Conservation (phyloP, 805 yeast genomes). For the Pichia manshurica region DNA sequence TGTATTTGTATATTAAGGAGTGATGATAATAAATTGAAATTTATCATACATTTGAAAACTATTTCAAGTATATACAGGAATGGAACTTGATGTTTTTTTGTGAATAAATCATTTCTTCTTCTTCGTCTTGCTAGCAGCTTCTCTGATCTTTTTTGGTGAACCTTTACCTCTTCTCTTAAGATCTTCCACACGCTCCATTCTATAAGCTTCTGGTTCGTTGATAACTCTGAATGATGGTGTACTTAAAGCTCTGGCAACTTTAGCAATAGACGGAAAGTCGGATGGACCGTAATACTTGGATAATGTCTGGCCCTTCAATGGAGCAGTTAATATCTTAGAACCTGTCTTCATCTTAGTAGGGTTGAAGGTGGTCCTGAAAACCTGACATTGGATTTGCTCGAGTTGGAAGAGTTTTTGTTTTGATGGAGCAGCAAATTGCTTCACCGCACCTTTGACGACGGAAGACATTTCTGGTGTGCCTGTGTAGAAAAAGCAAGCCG, state of each 20-base stretch:
- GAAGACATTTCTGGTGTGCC: slow-evolving; percentile 14
- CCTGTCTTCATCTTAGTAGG: slow-evolving; percentile 67
- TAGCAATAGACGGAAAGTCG: slow-evolving; percentile 53
- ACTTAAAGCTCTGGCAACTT: slow-evolving; percentile 23
- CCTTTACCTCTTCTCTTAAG: slow-evolving; percentile 86
- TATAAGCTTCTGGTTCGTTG: slow-evolving; percentile 64
- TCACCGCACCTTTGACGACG: slow-evolving; percentile 16
- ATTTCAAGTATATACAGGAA: too few species aligned
- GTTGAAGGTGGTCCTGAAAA: slow-evolving; percentile 67
- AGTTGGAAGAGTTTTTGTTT: slow-evolving; percentile 48
- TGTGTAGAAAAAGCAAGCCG: too few species aligned
- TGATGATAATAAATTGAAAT: not conserved
- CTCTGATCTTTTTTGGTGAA: slow-evolving; percentile 72
- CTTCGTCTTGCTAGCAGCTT: slow-evolving; percentile 29
- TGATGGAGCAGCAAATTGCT: slow-evolving; percentile 27
- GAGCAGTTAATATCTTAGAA: slow-evolving; percentile 57
- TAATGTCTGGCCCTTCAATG: slow-evolving; percentile 68
- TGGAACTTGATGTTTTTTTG: not conserved
- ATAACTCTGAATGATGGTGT: slow-evolving; percentile 37
- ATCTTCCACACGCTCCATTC: slow-evolving; percentile 56
- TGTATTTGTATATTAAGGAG: not conserved
- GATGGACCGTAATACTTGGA: slow-evolving; percentile 71
- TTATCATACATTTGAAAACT: not conserved
- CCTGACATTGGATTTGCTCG: slow-evolving; percentile 53
- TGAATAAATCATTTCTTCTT: slow-evolving; percentile 31